Evolutionary conservation across 805 yeast genomes (phyloP).

Genomic region (Candida glaebosa): DNA sequence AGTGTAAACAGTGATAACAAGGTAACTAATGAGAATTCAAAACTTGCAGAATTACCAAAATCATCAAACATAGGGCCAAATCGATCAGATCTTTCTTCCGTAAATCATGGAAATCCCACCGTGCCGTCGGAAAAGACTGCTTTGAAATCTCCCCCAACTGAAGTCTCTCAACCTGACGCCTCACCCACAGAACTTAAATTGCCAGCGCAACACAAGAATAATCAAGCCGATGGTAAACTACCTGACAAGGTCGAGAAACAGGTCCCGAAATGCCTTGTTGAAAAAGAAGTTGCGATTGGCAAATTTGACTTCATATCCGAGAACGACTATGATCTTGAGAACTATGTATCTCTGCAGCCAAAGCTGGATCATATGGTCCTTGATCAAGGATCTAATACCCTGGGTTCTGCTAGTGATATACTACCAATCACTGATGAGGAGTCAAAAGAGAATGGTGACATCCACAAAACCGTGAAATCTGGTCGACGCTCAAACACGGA

Average conservation of each 20-base stretch:
- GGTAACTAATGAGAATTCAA: background rate
- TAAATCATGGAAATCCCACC: background rate
- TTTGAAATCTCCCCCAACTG: background rate
- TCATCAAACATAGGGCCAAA: background rate
- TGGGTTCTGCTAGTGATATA: background rate
- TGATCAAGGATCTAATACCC: background rate
- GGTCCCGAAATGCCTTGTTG: background rate
- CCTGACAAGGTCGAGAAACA: background rate
- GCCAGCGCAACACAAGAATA: background rate
- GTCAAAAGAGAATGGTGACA: background rate
- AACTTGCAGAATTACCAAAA: no score
- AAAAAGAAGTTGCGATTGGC: background rate
- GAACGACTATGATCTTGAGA: constrained; percentile 1
- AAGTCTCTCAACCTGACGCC: background rate
- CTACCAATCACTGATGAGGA: background rate
- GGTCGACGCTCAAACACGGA: background rate
- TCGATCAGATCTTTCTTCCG: no score
- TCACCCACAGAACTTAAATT: background rate
- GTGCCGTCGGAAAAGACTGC: background rate
- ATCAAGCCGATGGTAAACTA: background rate
- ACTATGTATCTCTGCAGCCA: background rate
- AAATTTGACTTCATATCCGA: background rate
- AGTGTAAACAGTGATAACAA: background rate
- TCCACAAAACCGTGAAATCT: no score
- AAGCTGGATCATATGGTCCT: no score